phyloP scores from a whole-genome alignment of 345 rosid genomes.

The Gossypium thurberi region DNA sequence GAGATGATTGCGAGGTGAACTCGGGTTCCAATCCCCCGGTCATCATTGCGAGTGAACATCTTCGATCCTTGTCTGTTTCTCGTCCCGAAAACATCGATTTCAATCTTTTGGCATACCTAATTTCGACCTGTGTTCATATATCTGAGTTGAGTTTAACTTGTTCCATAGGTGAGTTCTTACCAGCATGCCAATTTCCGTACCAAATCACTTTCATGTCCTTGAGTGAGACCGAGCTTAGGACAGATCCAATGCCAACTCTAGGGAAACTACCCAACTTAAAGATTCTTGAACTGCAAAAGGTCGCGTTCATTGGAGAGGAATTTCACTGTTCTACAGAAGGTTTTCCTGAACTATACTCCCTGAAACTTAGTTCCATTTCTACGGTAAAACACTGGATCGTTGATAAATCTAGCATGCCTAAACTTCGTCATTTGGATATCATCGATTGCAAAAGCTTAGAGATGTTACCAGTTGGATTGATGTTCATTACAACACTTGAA shows the following conservation, averaged over 20 bases:
- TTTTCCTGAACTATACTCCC: conserved; percentile 14
- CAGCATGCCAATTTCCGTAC: neutral
- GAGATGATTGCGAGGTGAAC: neutral
- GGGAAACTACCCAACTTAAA: neutral
- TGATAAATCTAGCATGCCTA: neutral
- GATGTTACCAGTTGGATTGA: neutral
- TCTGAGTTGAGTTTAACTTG: neutral
- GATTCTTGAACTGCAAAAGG: neutral
- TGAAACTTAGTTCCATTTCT: conserved; percentile 1
- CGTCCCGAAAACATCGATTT: neutral
- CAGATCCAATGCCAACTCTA: neutral
- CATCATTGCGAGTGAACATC: neutral
- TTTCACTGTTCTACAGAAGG: conserved; percentile 19
- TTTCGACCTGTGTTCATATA: neutral
- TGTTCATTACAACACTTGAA: neutral
- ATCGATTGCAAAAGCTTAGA: neutral
- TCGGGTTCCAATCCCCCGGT: neutral
- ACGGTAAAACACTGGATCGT: conserved; percentile 17
- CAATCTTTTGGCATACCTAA: neutral
- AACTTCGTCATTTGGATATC: neutral
- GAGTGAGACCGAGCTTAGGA: neutral
- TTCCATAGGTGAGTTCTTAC: neutral
- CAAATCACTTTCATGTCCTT: neutral
- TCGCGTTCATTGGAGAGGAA: neutral
- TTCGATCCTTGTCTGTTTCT: neutral